Evolutionary conservation across 2,329 filamentous ascomycete genomes (phyloP), one percentile per base, ranked within the genome.

Genomic region (Sordariomycetes sp.): DNA sequence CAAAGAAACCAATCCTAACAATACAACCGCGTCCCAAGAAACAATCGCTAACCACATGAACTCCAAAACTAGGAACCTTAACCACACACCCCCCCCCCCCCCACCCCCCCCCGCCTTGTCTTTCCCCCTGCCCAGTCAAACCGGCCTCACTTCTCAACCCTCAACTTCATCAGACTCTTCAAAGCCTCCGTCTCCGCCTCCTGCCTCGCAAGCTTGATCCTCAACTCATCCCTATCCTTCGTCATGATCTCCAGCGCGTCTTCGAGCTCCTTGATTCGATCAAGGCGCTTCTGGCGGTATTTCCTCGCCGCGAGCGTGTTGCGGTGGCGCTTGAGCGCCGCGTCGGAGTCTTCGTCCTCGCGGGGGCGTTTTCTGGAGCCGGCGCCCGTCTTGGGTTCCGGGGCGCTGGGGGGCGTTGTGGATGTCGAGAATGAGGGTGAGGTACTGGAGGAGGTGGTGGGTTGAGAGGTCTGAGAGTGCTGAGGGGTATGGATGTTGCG

Each of bases 291-390:
- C 66, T 88, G 84, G 28, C 85, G 81, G 65, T 87, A 88, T 60
- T 85, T 83, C 60, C 83, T 78, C 34, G 85, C 85, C n/a, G 85
- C 85, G 60, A 86, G 75, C 15, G 84, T 88, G 68, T 89, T 88
- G 60, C 81, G 78, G 60, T 81, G 79, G 32, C 85, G 82, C 68
- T 87, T 87, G 64, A 74, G 64, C 20, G 68, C 65, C 5, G 66
- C 68, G 13, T 67, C 64, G 8, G 65, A 60, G 3, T 60, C 60
- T 17, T 62, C 65, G 34, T 62, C 61, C 28, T 25, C 10, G 22
- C 35, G n/a, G 34, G 22, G 10, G 20, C 51, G 48, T 28, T 34
- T 36, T 32, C 28, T 3, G 52, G 2, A 8, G 28, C 13, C 34
- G 32, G 28, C 6, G 25, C 12, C 28, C 3, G 15, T 17, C 32